Base-by-base conservation (phyloP, 2,329 filamentous ascomycete species). In the Talaromyces sp. region DNA sequence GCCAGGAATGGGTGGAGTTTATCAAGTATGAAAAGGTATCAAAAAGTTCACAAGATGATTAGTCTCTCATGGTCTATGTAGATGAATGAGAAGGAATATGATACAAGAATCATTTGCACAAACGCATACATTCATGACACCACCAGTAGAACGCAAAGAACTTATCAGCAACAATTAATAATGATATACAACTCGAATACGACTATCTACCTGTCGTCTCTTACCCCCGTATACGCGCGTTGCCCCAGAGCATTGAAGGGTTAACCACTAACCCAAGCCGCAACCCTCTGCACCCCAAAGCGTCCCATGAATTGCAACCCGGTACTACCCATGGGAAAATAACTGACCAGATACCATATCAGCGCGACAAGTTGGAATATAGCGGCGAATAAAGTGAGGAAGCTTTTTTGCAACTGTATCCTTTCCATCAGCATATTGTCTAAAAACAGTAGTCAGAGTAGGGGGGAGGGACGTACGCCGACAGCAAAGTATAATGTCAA, bases 281-380 rank as follows among this genome's bases (percentile, higher is more conserved):
- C 86, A 43, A 96, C 91, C 74, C 93, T 87, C 74, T 89, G 89
- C 22, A 90, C 91, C 25, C 94, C 95, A 75, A 97, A 95, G 2
- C 88, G 88, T 51, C 93, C 92, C 65, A 93, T 93, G 70, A 97
- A 87, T 67, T 94, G 89, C 70, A 99, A 81, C 49, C 95, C 92
- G 64, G 89, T 91, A 65, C 91, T 91, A 47, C 95, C 95, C 93
- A 98, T 97, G 29, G 95, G 95, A 74, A 98, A 98, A 79, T 99
- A 99, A 80, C 92, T 96, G 78, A 98, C 89, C 56, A 97, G 84
- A 80, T 98, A 98, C 94, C 94, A 98, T 56, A 92, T 70, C 69
- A 98, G 83, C 68, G 90, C 91, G 62, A 89, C 88, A 63, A 98
- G 84, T 77, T 99, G 95, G 71, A 93, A 81, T 67, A 97, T 84